A percentile compares a stretch with the other conserved stretches of the same genome.
Conservation (phyloP, 305 asterid genomes). For the Ajuga reptans region DNA sequence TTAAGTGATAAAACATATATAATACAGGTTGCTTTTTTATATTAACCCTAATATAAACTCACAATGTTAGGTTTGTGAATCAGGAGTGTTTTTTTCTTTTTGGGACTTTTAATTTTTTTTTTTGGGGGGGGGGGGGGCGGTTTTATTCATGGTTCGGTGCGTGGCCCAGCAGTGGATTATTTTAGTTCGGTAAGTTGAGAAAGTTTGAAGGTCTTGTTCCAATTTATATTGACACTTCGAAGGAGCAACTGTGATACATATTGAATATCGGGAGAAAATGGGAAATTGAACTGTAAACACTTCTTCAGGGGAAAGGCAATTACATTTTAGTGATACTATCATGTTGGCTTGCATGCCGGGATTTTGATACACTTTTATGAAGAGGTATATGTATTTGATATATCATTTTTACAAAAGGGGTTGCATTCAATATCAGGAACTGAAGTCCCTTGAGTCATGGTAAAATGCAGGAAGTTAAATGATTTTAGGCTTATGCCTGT, state of each 20-base stretch:
- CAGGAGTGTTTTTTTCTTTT: not conserved
- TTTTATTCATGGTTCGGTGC: not conserved
- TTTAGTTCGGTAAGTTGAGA: not conserved
- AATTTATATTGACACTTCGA: not conserved
- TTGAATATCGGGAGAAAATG: constrained; percentile 1
- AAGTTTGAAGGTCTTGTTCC: constrained; percentile 1
- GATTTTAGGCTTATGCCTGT: not conserved
- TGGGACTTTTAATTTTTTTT: not conserved
- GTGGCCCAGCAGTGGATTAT: not conserved
- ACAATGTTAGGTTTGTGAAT: not conserved
- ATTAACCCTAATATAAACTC: too few species aligned
- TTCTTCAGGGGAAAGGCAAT: not conserved
- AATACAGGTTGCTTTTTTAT: too few species aligned
- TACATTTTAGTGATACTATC: constrained; percentile 1
- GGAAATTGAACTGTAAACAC: not conserved
- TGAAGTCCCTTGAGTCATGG: constrained; percentile 9
- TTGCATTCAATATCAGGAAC: constrained; percentile 7
- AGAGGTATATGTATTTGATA: constrained; percentile 6
- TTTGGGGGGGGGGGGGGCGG: not conserved
- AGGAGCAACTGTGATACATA: not conserved
- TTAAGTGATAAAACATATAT: too few species aligned
- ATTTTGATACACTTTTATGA: constrained; percentile 14
- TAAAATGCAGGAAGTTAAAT: not conserved
- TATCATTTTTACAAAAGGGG: not conserved
- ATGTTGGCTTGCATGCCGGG: not conserved